These are phyloP conservation scores for Monilinia aucupariae DNA, from an alignment of 2,329 filamentous ascomycete species.

Conservation along the genomic window DNA sequence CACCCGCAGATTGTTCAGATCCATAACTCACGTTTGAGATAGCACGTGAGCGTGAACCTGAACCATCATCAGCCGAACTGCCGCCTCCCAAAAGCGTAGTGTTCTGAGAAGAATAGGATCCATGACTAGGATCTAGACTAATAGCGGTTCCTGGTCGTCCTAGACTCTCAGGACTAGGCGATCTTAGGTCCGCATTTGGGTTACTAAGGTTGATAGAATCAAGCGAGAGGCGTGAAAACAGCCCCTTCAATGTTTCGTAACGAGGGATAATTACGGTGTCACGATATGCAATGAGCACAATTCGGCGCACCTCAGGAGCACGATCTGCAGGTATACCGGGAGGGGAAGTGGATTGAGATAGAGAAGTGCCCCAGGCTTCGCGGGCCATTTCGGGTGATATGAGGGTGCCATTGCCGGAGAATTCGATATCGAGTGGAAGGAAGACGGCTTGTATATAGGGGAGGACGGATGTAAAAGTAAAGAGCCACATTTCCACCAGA, in stretches of 20 bases:
- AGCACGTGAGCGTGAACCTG: conserved; percentile 65
- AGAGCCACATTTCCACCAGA: conserved; percentile 88
- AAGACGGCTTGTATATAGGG: conserved; percentile 96
- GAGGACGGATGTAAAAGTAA: conserved; percentile 83
- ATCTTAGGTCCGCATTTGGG: conserved; percentile 41
- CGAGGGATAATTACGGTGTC: conserved; percentile 84
- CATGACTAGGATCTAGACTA: conserved; percentile 67
- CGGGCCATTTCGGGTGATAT: conserved; percentile 73
- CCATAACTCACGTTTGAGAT: conserved; percentile 77
- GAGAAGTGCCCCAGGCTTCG: conserved; percentile 82
- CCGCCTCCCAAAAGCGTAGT: conserved; percentile 66
- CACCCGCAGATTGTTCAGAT: conserved; percentile 34
- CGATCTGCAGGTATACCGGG: conserved; percentile 38
- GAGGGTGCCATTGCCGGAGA: conserved; percentile 75
- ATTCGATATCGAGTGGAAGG: conserved; percentile 86
- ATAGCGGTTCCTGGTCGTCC: conserved; percentile 67
- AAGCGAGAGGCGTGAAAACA: conserved; percentile 83
- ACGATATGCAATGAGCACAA: conserved; percentile 82
- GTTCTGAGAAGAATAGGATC: conserved; percentile 72
- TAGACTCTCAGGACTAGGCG: conserved; percentile 45
- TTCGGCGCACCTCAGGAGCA: conserved; percentile 77
- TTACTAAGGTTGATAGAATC: conserved; percentile 55
- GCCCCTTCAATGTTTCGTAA: conserved; percentile 81
- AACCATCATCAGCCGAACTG: conserved; percentile 43
- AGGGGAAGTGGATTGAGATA: conserved; percentile 37